These are phyloP conservation scores for Phlegmacium glaucopus DNA, from an alignment of 768 basidiomycete genomes.

Conservation along the genomic window DNA sequence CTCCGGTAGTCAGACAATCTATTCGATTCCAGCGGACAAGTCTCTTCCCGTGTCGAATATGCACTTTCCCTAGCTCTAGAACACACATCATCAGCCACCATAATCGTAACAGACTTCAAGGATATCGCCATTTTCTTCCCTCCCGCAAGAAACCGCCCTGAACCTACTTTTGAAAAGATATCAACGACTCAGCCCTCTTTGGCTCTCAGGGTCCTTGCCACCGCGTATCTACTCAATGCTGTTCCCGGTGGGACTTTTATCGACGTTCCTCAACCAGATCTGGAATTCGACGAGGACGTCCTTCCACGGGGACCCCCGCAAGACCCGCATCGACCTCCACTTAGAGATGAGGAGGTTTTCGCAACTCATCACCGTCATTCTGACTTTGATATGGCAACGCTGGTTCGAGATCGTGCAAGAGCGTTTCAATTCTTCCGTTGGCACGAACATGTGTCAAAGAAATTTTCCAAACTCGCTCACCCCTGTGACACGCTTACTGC, in stretches of 20 bases:
- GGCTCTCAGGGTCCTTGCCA: constrained; percentile 11
- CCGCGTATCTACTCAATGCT: no score
- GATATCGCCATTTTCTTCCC: constrained; percentile 10
- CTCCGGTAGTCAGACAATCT: no score
- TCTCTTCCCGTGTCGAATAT: constrained; percentile 2
- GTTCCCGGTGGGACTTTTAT: no score
- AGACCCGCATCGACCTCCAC: constrained; percentile 10
- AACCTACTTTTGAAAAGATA: constrained; percentile 10
- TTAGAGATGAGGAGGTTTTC: constrained; percentile 20
- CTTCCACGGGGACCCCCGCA: constrained; percentile 15
- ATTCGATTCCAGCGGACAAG: constrained; percentile 2
- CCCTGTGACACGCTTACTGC: constrained; percentile 13
- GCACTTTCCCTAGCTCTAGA: constrained; percentile 7
- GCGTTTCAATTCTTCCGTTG: constrained; percentile 27
- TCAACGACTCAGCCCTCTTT: constrained; percentile 9
- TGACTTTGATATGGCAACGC: constrained; percentile 21
- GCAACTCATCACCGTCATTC: constrained; percentile 15
- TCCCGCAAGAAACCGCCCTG: neutral
- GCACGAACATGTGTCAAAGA: constrained; percentile 14
- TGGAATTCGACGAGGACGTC: neutral
- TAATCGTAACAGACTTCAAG: constrained; percentile 10
- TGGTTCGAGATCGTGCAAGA: constrained; percentile 17
- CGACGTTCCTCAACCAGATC: constrained; percentile 3
- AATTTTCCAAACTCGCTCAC: constrained; percentile 12
- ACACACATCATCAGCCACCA: constrained; percentile 1